Evolutionary conservation across 108 stramenopile species (phyloP), one percentile per base, ranked within the genome.

Genomic region (Cyclotella baltica): DNA sequence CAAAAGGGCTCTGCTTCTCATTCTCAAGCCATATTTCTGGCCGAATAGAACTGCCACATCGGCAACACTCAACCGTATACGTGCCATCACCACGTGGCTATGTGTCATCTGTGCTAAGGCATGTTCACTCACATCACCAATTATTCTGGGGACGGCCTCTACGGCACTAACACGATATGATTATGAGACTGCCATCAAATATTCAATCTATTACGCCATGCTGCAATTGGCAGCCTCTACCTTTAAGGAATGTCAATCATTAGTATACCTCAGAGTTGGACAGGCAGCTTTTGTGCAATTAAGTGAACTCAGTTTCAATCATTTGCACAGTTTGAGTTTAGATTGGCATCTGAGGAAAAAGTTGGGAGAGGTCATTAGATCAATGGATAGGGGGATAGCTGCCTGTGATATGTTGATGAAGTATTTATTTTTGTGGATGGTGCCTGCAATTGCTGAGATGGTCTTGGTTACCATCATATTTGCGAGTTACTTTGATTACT

Each of bases 281-380:
- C 97, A 99, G 77, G 96, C 94, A 22, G 98, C 97, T 3, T 99
- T 97, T 85, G 93, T 98, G 13, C 96, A 98, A 80, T 82, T 99
- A 4, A 86, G 90, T 27, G 91, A 96, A 74, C 75, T 88, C 4
- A 86, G 92, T 38, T 99, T 98, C 85, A 76, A 78, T 25, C 98
- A 99, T 75, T 59, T 99, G 19, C 98, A 97, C 72, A 73, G 69
- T 8, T 80, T 99, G 19, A 92, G 90, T 64, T 83, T 98, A 55
- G 94, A 98, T 85, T 99, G 97, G 97, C 97, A 98, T 86, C 73
- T 98, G 40, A 84, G 77, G 22, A 98, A 98, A 86, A 97, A 97
- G 77, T 81, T 98, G 57, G 98, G 98, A 23, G 96, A 96, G 70
- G 96, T 98, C 52, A 77, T 99, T 18, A 77, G 97, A 20, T 83